These are phyloP conservation scores for Monosporozyma yasuniensis DNA, from an alignment of 805 yeast genomes.

Conservation along the genomic window DNA sequence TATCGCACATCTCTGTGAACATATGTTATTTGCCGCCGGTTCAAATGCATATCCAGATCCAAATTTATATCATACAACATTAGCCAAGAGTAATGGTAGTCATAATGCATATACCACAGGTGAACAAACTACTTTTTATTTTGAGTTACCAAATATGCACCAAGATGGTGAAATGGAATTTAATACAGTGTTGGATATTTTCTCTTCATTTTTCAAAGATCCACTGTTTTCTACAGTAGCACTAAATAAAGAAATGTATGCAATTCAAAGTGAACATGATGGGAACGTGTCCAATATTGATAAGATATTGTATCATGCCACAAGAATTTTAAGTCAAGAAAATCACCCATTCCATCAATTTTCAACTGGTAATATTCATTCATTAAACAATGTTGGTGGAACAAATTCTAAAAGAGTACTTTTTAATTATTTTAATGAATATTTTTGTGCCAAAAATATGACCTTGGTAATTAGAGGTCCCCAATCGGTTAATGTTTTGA, in stretches of 20 bases:
- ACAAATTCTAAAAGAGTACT: slow-evolving; percentile 33
- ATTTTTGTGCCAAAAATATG: slow-evolving; percentile 43
- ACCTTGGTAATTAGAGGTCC: slow-evolving; percentile 56
- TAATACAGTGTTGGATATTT: slow-evolving; percentile 38
- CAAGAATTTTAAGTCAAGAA: slow-evolving; percentile 40
- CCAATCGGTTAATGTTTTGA: slow-evolving; percentile 50
- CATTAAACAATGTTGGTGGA: slow-evolving; percentile 35
- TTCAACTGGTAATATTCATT: slow-evolving; percentile 53
- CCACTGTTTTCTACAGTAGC: slow-evolving; percentile 41
- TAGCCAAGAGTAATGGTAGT: slow-evolving; percentile 45
- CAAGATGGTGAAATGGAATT: slow-evolving; percentile 33
- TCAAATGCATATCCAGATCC: slow-evolving; percentile 46
- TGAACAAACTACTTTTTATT: slow-evolving; percentile 55
- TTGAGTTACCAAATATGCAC: slow-evolving; percentile 45
- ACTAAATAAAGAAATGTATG: slow-evolving; percentile 44
- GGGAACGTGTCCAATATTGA: slow-evolving; percentile 38
- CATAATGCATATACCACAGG: slow-evolving; percentile 64
- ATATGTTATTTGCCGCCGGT: slow-evolving; percentile 48
- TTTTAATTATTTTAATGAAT: slow-evolving; percentile 31
- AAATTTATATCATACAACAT: slow-evolving; percentile 35
- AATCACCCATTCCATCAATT: slow-evolving; percentile 51
- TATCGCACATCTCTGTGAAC: slow-evolving; percentile 85
- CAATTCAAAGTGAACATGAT: slow-evolving; percentile 59
- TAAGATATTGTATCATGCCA: slow-evolving; percentile 51
- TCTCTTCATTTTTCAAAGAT: slow-evolving; percentile 41